A percentile compares a stretch with the other conserved stretches of the same genome.
Conservation (phyloP, 2,329 filamentous ascomycete genomes). For the Colletotrichum sp. region DNA sequence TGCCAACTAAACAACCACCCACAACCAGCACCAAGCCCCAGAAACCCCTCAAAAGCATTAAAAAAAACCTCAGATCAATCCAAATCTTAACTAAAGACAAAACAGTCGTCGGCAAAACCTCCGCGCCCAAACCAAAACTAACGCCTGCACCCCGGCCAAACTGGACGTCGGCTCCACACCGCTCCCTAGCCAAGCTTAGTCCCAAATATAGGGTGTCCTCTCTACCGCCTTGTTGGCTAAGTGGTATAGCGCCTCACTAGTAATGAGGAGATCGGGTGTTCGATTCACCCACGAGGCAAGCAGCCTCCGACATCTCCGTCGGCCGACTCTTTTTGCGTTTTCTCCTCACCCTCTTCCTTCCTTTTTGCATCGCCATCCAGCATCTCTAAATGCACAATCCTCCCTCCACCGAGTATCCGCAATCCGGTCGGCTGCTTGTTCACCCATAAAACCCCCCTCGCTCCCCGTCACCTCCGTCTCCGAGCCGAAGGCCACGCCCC, state of each 20-base stretch:
- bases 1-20: too few species aligned
- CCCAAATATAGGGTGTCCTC: accelerated
- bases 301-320: background rate
- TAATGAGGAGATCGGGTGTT: slow-evolving; percentile 18
- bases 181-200: accelerated
- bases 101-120: too few species aligned
- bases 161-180: background rate
- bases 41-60: too few species aligned
- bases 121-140: too few species aligned
- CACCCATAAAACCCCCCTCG: too few species aligned
- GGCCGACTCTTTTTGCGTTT: background rate
- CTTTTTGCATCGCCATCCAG: background rate
- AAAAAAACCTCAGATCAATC: too few species aligned
- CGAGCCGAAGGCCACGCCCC: background rate
- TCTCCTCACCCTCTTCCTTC: background rate
- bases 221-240: background rate
- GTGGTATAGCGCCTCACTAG: slow-evolving; percentile 12
- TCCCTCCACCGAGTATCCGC: too few species aligned
- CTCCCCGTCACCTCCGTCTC: background rate
- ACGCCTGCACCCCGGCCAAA: too few species aligned
- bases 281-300: slow-evolving; percentile 11
- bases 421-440: too few species aligned
- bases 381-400: background rate
- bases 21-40: too few species aligned
- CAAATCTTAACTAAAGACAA: too few species aligned